Evolutionary conservation across 768 basidiomycete species (phyloP), one percentile per base, ranked within the genome.

Genomic region (Guyanaporus albipodus): DNA sequence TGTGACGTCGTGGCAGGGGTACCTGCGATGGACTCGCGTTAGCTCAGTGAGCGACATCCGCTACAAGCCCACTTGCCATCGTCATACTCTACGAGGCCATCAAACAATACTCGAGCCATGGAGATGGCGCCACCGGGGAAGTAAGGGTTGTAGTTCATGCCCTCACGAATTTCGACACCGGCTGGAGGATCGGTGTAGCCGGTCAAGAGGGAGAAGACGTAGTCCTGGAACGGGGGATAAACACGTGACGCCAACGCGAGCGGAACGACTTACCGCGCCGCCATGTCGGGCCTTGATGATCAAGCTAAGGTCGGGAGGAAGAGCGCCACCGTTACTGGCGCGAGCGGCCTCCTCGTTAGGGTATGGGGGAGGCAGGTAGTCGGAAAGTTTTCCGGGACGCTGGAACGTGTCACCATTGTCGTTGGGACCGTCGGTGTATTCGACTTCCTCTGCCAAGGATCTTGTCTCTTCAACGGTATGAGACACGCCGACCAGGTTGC

Each of bases 51-150:
- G 37, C 8, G 5, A 10, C 11, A 14, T 2, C 31, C 17, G 10
- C 18, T 37, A 41, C 9, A 32, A 27, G 42, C 17, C 5, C 19
- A 59, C 80, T 57, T 52, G 87, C 91, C 92, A 64, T 99, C 96
- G 0, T 91, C 88, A 67, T 89, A 99, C 69, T 99, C 96, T 46
- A 98, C 95, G 36, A 98, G 69, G 31, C 91, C 94, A 60, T 98
- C 96, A 64, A 89, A 98, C 55, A 98, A 73, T 28, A 97, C 82
- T 63, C 95, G 91, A 42, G 91, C 93, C 96, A 99, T 99, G 64
- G 91, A 88, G 50, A 98, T 97, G 55, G 93, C 93, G 61, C 94
- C 95, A 44, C 96, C 93, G 33, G 95, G 95, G 87, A 99, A 99
- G 76, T 86, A 98, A 17, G 93, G 92, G 73, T 91, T 92, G 79